Percentiles rank a stretch among this genome's conserved stretches.
These are phyloP conservation scores for Saccharomyces paradoxus DNA, from an alignment of 805 yeast species.

Conservation along the genomic window DNA sequence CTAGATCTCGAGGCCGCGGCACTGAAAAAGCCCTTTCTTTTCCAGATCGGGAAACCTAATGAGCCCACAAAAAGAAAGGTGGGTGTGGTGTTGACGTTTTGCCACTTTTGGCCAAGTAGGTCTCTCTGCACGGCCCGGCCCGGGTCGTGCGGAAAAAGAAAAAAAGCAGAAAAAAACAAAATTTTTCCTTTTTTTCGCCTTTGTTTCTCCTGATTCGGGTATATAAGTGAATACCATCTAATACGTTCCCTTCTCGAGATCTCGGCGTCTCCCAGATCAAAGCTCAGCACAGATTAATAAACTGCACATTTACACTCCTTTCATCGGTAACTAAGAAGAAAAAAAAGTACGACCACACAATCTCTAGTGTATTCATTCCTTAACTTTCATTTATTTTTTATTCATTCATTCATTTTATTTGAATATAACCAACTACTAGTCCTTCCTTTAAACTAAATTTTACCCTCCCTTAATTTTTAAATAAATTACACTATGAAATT, in stretches of 20 bases:
- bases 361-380: background rate
- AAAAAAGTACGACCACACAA: background rate
- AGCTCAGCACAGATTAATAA: background rate
- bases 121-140: background rate
- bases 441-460: constrained; percentile 6
- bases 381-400: background rate
- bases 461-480: background rate
- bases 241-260: background rate
- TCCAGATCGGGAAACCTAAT: background rate
- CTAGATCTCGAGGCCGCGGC: background rate
- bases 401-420: background rate
- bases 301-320: background rate
- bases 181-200: background rate
- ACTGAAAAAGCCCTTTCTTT: background rate
- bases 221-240: background rate
- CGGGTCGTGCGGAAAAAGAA: background rate
- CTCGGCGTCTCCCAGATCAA: background rate
- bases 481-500: constrained; percentile 14
- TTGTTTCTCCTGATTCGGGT: background rate
- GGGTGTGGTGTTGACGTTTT: background rate
- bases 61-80: background rate
- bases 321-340: background rate
- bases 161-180: background rate
- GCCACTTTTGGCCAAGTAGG: background rate
- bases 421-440: constrained; percentile 8